Percentiles rank a stretch among this genome's conserved stretches.
phyloP scores from a whole-genome alignment of 2,329 filamentous ascomycete species.

The Gaeumannomyces sp. region DNA sequence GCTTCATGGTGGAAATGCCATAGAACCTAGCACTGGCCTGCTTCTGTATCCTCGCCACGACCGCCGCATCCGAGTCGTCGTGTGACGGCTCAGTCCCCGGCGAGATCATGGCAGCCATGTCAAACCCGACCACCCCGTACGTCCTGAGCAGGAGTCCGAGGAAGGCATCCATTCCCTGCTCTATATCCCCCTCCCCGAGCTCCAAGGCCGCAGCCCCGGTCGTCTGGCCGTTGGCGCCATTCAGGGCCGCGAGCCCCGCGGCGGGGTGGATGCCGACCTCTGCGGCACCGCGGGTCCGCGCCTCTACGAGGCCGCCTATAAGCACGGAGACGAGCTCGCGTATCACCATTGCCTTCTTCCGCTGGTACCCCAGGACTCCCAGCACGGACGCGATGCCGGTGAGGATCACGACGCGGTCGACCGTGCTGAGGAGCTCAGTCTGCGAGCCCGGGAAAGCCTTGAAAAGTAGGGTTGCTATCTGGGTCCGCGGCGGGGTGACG shows the following conservation, averaged over 20 bases:
- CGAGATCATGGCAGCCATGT: slow-evolving; percentile 25
- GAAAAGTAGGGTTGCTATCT: slow-evolving; percentile 60
- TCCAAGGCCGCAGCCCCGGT: slow-evolving; percentile 52
- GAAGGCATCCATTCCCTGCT: slow-evolving; percentile 59
- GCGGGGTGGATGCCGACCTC: slow-evolving; percentile 94
- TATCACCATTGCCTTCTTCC: slow-evolving; percentile 88
- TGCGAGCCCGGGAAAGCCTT: slow-evolving; percentile 63
- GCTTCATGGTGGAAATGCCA: slow-evolving; percentile 73
- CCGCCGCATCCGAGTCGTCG: slow-evolving; percentile 45
- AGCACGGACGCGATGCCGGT: slow-evolving; percentile 86
- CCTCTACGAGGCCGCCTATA: slow-evolving; percentile 80
- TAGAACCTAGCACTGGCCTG: slow-evolving; percentile 58
- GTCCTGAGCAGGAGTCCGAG: slow-evolving; percentile 55
- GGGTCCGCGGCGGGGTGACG: slow-evolving; percentile 50
- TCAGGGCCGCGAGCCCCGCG: slow-evolving; percentile 72
- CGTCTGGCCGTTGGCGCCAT: slow-evolving; percentile 44
- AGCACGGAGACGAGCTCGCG: slow-evolving; percentile 79
- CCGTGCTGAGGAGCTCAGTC: slow-evolving; percentile 61
- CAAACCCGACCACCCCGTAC: slow-evolving; percentile 56
- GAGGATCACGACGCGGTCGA: slow-evolving; percentile 72
- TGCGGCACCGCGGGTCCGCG: slow-evolving; percentile 86
- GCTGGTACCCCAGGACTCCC: slow-evolving; percentile 68
- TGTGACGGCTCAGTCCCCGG: slow-evolving; percentile 16
- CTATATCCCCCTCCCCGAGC: slow-evolving; percentile 57
- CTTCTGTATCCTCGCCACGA: slow-evolving; percentile 51